Percentiles rank a stretch among this genome's conserved stretches.
phyloP scores from a whole-genome alignment of 1,139 yeast species.

The Scheffersomyces cryptocercus region DNA sequence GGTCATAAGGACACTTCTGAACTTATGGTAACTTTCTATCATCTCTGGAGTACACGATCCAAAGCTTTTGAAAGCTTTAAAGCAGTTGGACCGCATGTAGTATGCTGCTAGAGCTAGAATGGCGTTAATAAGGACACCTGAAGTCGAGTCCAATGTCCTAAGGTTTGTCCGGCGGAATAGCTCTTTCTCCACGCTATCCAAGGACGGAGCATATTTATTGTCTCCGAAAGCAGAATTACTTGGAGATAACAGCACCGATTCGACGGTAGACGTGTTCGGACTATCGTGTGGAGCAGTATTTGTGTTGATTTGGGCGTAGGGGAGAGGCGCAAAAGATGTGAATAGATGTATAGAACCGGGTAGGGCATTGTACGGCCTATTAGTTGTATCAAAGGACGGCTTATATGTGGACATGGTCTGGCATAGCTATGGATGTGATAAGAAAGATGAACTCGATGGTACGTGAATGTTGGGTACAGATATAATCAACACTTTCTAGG shows the following conservation, averaged over 20 bases:
- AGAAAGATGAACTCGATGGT: too few relatives aligned
- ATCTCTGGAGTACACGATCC: conserved; percentile 1
- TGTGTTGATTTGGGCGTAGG: conserved; percentile 1
- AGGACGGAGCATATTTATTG: conserved; percentile 4
- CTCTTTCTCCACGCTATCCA: conserved; percentile 13
- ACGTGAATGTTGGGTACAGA: too few relatives aligned
- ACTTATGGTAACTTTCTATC: conserved; percentile 4
- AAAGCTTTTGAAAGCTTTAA: conserved; percentile 19
- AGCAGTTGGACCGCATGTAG: conserved; percentile 20
- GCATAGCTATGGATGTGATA: too few relatives aligned
- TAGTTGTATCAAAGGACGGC: too few relatives aligned
- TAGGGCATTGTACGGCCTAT: too few relatives aligned
- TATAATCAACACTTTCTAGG: too few relatives aligned
- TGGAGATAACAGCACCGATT: conserved; percentile 3
- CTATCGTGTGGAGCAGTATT: not conserved
- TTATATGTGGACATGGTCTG: too few relatives aligned
- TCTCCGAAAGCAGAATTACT: not conserved
- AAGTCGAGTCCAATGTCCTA: conserved; percentile 7
- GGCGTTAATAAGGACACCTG: conserved; percentile 13
- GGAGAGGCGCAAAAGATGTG: not conserved
- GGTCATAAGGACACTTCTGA: conserved; percentile 13
- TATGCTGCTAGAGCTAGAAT: conserved; percentile 21
- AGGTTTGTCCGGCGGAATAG: conserved; percentile 6
- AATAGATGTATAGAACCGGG: too few relatives aligned
- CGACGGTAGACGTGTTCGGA: not conserved